Base-by-base conservation (phyloP, 352 stramenopile species). In the Pythium vanterpoolii region DNA sequence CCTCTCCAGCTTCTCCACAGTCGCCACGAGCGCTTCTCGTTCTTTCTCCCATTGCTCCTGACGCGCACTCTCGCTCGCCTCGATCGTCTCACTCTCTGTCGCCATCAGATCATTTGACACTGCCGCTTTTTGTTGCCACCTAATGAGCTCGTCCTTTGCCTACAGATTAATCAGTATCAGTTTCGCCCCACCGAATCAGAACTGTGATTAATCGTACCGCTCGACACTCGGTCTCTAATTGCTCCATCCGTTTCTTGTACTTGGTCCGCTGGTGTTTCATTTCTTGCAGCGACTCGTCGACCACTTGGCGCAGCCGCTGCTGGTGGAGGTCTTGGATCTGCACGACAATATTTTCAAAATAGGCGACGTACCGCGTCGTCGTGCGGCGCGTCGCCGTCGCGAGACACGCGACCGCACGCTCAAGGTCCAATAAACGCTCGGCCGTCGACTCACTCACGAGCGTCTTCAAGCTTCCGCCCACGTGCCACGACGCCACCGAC, bases 271-370 rank as follows among this genome's bases (percentile, higher is more conserved):
- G 73, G 5, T 61, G 50, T 30, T 89, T 84, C 11, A 89, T 56
- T 45, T 89, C 76, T 1, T 65, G 45, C 33, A 87, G 49, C 24
- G 76, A 83, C 30, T 86, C 76, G 9, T 76, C 65, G 18, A 83
- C 69, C 0, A 86, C 76, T 44, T 60, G 66, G 46, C 83, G 74
- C 26, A 89, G 71, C 10, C 69, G 75, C 9, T 82, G 71, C 26
- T 87, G 69, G 39, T 89, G 79, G 42, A 79, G 68, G 14, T 60
- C 62, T 56, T 86, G 76, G 30, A 89, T 63, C 55, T 87, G 70
- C n/a, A 68, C 46, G 16, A 86, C 56, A 8, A 76, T 71, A 27
- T 61, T 55, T 46, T 87, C 76, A 46, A 82, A 86, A 33, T 72
- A 72, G 11, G 56, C 51, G 34, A 79, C 64, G 45, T 81, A 74